Percentiles rank a stretch among this genome's conserved stretches.
phyloP scores from a whole-genome alignment of 345 rosid species.

The Excoecaria cochinchinensis region DNA sequence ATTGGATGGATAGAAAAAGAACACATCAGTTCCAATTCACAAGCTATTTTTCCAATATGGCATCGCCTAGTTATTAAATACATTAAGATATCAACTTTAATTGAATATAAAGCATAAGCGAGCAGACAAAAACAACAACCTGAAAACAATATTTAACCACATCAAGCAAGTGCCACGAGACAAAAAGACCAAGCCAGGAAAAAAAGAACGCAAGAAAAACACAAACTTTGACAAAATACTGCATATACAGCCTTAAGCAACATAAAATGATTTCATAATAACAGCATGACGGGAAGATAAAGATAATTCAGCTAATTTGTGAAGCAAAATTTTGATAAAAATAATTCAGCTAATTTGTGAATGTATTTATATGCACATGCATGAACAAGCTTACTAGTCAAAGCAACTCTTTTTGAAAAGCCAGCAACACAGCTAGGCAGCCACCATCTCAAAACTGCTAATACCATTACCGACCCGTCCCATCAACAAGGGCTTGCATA shows the following conservation, averaged over 20 bases:
- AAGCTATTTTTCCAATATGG: too few relatives aligned
- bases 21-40: too few relatives aligned
- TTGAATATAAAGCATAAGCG: too few relatives aligned
- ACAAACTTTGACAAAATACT: not conserved
- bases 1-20: too few relatives aligned
- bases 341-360: not conserved
- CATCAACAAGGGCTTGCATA: constrained; percentile 30
- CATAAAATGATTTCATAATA: not conserved
- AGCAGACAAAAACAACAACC: too few relatives aligned
- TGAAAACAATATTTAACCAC: too few relatives aligned
- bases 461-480: constrained; percentile 22
- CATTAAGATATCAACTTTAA: too few relatives aligned
- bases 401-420: constrained; percentile 20
- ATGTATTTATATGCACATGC: not conserved
- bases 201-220: not conserved
- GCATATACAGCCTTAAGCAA: not conserved
- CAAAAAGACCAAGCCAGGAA: too few relatives aligned
- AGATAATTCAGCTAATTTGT: not conserved
- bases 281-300: not conserved
- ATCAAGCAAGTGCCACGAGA: too few relatives aligned
- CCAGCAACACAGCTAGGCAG: constrained; percentile 28
- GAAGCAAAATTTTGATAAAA: not conserved
- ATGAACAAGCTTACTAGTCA: constrained; percentile 10
- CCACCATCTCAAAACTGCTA: constrained; percentile 22
- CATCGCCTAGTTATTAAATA: too few relatives aligned